These are phyloP conservation scores for Acephala macrosclerotiorum DNA, from an alignment of 2,329 filamentous ascomycete genomes.

Conservation along the genomic window DNA sequence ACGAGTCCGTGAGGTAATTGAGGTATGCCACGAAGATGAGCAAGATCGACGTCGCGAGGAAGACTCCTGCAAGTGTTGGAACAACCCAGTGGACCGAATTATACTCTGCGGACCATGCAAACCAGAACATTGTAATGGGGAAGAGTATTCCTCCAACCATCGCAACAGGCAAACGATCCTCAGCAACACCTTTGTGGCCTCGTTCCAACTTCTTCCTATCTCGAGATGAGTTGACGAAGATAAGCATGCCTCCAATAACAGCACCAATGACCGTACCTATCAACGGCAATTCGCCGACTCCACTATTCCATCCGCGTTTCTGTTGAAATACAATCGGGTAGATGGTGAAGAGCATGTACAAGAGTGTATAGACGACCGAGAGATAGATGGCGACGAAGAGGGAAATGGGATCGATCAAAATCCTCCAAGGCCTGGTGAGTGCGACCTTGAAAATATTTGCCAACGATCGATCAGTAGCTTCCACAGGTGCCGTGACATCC, in stretches of 20 bases:
- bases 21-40: constrained; percentile 62
- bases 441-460: constrained; percentile 72
- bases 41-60: constrained; percentile 50
- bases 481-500: constrained; percentile 61
- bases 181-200: constrained; percentile 46
- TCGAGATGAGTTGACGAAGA: constrained; percentile 54
- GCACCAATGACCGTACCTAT: constrained; percentile 64
- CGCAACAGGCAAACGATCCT: constrained; percentile 61
- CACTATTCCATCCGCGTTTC: constrained; percentile 52
- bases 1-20: constrained; percentile 58
- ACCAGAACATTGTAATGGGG: constrained; percentile 58
- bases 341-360: constrained; percentile 44
- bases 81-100: constrained; percentile 56
- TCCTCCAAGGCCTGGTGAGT: constrained; percentile 89
- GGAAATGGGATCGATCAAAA: constrained; percentile 88
- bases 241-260: constrained; percentile 47
- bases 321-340: constrained; percentile 42
- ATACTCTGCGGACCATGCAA: constrained; percentile 58
- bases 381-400: constrained; percentile 85
- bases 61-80: constrained; percentile 52
- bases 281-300: constrained; percentile 69
- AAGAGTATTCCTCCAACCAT: constrained; percentile 60
- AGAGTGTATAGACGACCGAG: constrained; percentile 52
- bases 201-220: constrained; percentile 45
- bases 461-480: constrained; percentile 63